These are phyloP conservation scores for Hygrocybe punicea DNA, from an alignment of 768 basidiomycete genomes.

Conservation along the genomic window DNA sequence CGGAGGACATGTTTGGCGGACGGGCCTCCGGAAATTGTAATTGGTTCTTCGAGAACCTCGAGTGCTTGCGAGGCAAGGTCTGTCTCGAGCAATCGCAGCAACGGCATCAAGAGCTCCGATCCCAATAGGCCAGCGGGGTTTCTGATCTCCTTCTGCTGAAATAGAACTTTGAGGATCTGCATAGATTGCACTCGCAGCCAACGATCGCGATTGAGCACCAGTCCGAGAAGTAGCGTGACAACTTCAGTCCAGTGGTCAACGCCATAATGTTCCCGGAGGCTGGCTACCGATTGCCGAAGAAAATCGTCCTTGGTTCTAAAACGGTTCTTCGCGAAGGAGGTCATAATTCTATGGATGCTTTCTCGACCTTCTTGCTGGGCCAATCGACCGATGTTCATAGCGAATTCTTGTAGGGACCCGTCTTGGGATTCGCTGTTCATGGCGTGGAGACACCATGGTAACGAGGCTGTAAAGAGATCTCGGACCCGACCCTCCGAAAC, in stretches of 20 bases:
- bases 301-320: constrained; percentile 94
- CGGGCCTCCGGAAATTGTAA: constrained; percentile 71
- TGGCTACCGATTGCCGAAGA: constrained; percentile 80
- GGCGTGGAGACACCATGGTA: constrained; percentile 87
- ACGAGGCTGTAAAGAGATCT: constrained; percentile 73
- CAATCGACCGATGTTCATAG: constrained; percentile 65
- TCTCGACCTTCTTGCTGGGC: constrained; percentile 69
- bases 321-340: constrained; percentile 78
- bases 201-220: constrained; percentile 75
- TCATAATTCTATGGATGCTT: constrained; percentile 87
- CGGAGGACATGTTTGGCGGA: constrained; percentile 83
- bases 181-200: constrained; percentile 82
- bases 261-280: constrained; percentile 82
- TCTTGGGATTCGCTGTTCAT: constrained; percentile 65
- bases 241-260: constrained; percentile 74
- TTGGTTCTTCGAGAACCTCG: constrained; percentile 91
- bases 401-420: constrained; percentile 62
- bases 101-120: constrained; percentile 86
- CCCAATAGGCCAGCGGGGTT: constrained; percentile 71
- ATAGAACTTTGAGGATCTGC: constrained; percentile 85
- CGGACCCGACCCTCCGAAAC: constrained; percentile 65
- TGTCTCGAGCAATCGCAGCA: constrained; percentile 83
- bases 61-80: constrained; percentile 81
- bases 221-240: constrained; percentile 78
- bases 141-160: constrained; percentile 79